phyloP scores from a whole-genome alignment of 768 basidiomycete genomes.

The Tulasnella sp. region DNA sequence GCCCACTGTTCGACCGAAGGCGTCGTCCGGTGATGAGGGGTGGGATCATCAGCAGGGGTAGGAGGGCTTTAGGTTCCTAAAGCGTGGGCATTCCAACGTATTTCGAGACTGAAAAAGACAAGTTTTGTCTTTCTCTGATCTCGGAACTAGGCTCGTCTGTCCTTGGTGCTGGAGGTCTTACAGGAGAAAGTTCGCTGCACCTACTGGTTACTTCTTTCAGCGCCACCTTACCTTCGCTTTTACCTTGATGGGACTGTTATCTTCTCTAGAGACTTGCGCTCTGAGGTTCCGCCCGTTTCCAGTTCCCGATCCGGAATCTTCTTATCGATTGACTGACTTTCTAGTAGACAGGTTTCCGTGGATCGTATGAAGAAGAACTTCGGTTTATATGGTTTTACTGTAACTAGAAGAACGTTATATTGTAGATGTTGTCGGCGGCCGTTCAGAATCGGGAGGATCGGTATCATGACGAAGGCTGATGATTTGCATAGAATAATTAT shows the following conservation, averaged over 20 bases:
- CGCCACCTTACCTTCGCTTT: neutral
- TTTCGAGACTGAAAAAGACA: too few relatives aligned
- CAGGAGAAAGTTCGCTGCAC: neutral
- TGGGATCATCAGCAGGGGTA: neutral
- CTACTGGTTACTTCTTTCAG: neutral
- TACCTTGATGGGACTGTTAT: neutral
- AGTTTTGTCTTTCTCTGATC: too few relatives aligned
- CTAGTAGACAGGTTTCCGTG: neutral
- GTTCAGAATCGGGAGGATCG: neutral
- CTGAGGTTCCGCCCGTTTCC: neutral
- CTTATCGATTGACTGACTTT: neutral
- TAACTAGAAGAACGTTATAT: neutral
- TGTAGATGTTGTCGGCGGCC: neutral
- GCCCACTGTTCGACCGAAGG: neutral
- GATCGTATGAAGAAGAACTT: neutral
- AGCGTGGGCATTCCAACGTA: neutral
- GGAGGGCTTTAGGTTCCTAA: neutral
- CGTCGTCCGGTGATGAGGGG: neutral
- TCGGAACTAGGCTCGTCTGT: too few relatives aligned
- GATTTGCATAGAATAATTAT: neutral
- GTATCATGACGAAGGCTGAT: neutral
- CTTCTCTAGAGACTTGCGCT: neutral
- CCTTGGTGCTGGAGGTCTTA: neutral
- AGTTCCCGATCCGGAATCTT: neutral
- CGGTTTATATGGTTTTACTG: neutral